Base-by-base conservation (phyloP, 345 rosid genomes). In the Excoecaria agallocha region DNA sequence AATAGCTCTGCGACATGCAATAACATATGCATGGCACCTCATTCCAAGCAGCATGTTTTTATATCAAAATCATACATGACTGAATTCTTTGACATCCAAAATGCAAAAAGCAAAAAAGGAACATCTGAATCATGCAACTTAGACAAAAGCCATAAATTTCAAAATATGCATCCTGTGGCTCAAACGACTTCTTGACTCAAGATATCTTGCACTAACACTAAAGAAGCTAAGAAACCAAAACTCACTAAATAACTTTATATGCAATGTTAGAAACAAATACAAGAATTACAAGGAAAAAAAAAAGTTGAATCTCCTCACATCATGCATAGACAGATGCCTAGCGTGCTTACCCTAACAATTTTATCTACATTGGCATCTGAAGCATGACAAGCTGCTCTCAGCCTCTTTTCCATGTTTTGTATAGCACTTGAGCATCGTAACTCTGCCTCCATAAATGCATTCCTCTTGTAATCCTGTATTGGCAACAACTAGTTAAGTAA, bases 311-410 rank as follows among this genome's bases (percentile, higher is more conserved):
- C 62, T 37, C 62, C 62, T 22, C 24, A 30, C 11, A 57, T 30
- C 62, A 58, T 58, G 62, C 5, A 48, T 17, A 37, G 46, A 30
- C 38, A 48, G 5, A 3, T 13, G 35, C 7, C n/a, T 49, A 30
- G 20, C 59, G 51, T 56, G 65, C 82, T 71, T 77, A 93, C 99
- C 91, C 91, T 90, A 54, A 91, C 88, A 76, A 90, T 84, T 73
- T 81, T 89, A 74, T 93, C 97, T 74, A 91, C 77, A 82, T 76
- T 91, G 54, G 93, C 93, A 85, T 87, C 88, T 71, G 94, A 83
- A 79, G 94, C 84, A 84, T 93, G 91, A 77, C 99, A 96, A 76
- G 97, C 98, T 81, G 95, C 85, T 81, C 97, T 86, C 75, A 96
- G 84, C 76, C 87, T 90, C 87, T 85, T 90, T 80, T 91, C 99